Evolutionary conservation across 208 protist genomes (phyloP), one percentile per base, ranked within the genome.

Genomic region (Lotmaria passim): DNA sequence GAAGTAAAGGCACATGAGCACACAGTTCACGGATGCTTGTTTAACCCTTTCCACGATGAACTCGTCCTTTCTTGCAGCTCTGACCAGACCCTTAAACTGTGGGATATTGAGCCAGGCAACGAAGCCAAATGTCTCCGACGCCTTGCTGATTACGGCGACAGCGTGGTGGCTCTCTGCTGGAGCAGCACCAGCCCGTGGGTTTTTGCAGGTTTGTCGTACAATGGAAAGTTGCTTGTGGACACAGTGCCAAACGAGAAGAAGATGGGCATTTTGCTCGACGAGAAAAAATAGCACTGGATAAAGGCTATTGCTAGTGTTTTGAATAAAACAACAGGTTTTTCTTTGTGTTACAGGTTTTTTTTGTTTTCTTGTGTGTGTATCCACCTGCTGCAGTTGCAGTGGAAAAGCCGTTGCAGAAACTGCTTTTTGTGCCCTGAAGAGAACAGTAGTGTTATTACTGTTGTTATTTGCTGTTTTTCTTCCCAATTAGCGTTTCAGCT

Each of bases 11-110:
- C 83, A 11, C 91, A 95, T 48, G 85, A 94, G 21, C 93, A 97
- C 48, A 55, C 64, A 0, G 74, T 94, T 11, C 69, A 78, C 19
- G 66, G 70, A 30, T 83, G 86, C 19, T n/a, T 81, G n/a, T 90
- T 93, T 50, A 96, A 97, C 62, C 76, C 91, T 6, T 94, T 93
- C 52, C 86, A 94, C 51, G 80, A 93, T 43, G 82, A 95, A 21
- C 72, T 97, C 3, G 48, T 97, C 12, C 46, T 97, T 12, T 92
- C 82, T 0, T 77, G 78, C 19, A 81, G 85, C 48, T 86, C 85
- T 50, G 93, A 97, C 43, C 47, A 89, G 39, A 90, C 86, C 0
- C 43, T 94, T 12, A 91, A 91, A 62, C 68, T 97, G 48, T 97
- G 91, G 89, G 87, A 93, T 43, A 43, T 81, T 26, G 77, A 78